Evolutionary conservation across 2,329 filamentous ascomycete genomes (phyloP), one percentile per base, ranked within the genome.

Genomic region (Fonsecaea erecta): DNA sequence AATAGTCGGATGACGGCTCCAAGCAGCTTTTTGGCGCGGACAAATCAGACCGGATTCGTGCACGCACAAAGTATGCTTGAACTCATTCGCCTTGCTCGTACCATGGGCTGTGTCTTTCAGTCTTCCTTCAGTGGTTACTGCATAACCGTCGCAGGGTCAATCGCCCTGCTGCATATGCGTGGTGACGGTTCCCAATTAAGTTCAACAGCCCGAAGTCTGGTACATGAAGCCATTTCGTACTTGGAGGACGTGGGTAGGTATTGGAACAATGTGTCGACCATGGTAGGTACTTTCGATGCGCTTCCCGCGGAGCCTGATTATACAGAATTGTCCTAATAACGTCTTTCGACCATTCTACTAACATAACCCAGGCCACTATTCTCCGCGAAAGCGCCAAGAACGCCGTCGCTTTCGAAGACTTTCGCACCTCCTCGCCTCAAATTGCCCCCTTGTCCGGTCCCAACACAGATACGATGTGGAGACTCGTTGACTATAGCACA

Each of bases 101-200:
- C n/a, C 46, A 59, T 43, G 7, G 72, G 72, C 0, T 74, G 68
- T 43, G 60, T 65, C 3, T 52, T 72, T 8, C 69, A 73, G 52
- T 74, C 74, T 1, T 76, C 75, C 0, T 77, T 76, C 59, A 74
- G 73, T 53, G 71, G 75, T 2, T 77, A 77, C 56, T 75, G 73
- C 32, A 70, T 74, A n/a, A 72, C 71, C 14, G 63, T 77, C n/a
- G 73, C 72, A 2, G 74, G 71, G 7, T 46, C 56, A 2, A 61
- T 61, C 24, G 62, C 62, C 4, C 24, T 52, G 16, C 40, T 60
- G 21, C 34, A 55, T 18, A 26, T 53, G n/a, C 2, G 57, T n/a
- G 11, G 57, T 43, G 26, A 30, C 28, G 28, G 8, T 30, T 30
- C 28, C 2, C 37, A 34, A 2, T 18, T 37, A 9, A 32, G 18